phyloP scores from a whole-genome alignment of 768 basidiomycete genomes.

The Lentinula sp. region DNA sequence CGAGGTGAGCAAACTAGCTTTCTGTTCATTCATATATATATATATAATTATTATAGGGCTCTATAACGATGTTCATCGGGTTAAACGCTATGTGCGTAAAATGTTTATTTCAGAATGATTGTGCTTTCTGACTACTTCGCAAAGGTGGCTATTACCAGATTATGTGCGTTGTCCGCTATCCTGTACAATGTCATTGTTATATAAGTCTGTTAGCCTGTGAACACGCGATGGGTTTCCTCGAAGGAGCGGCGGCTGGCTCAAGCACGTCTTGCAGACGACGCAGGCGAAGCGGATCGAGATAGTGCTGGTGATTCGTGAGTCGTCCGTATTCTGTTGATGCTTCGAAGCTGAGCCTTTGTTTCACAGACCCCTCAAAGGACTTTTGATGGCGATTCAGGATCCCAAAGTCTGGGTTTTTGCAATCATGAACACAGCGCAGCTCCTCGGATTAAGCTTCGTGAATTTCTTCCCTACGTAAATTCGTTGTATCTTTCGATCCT shows the following conservation, averaged over 20 bases:
- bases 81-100: slow-evolving; percentile 39
- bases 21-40: not conserved
- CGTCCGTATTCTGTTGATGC: not conserved
- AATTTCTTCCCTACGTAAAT: slow-evolving; percentile 54
- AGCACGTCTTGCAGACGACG: slow-evolving; percentile 61
- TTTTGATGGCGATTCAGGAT: slow-evolving; percentile 53
- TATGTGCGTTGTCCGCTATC: slow-evolving; percentile 30
- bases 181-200: not conserved
- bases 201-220: slow-evolving; percentile 39
- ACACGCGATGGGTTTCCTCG: slow-evolving; percentile 52
- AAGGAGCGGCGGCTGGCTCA: slow-evolving; percentile 54
- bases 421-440: slow-evolving; percentile 41
- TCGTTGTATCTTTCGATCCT: not conserved
- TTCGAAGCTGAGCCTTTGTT: not conserved
- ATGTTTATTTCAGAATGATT: not conserved
- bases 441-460: slow-evolving; percentile 52
- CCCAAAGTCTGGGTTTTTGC: slow-evolving; percentile 49
- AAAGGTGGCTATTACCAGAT: slow-evolving; percentile 54
- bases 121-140: not conserved
- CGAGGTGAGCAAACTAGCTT: slow-evolving; percentile 32
- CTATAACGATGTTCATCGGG: slow-evolving; percentile 56
- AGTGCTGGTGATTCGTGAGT: slow-evolving; percentile 51
- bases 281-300: slow-evolving; percentile 61
- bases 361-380: slow-evolving; percentile 40
- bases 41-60: slow-evolving; percentile 33